phyloP scores from a whole-genome alignment of 2,329 filamentous ascomycete genomes.

The Cladophialophora bantiana region DNA sequence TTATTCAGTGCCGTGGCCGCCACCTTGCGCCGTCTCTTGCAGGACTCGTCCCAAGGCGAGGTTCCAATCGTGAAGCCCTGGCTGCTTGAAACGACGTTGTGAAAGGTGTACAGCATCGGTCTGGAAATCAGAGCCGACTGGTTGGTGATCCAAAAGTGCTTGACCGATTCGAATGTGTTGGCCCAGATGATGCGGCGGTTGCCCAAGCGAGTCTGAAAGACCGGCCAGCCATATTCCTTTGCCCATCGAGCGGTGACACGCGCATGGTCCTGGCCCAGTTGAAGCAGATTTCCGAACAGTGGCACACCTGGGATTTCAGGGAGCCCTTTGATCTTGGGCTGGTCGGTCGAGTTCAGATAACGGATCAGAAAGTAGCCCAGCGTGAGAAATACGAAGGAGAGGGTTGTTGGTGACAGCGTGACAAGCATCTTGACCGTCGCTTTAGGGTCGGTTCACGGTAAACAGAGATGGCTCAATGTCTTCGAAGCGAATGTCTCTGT shows the following conservation, averaged over 20 bases:
- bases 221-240: constrained; percentile 64
- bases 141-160: constrained; percentile 76
- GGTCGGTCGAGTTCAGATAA: constrained; percentile 60
- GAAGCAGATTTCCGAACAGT: constrained; percentile 68
- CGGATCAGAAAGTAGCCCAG: constrained; percentile 51
- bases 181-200: constrained; percentile 74
- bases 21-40: constrained; percentile 77
- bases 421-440: constrained; percentile 25
- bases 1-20: constrained; percentile 80
- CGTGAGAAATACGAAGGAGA: constrained; percentile 46
- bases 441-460: neutral
- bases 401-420: constrained; percentile 33
- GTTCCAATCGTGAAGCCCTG: constrained; percentile 85
- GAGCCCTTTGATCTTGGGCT: constrained; percentile 66
- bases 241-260: constrained; percentile 63
- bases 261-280: constrained; percentile 66
- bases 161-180: constrained; percentile 77
- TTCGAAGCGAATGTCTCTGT: neutral
- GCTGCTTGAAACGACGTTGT: constrained; percentile 76
- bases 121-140: constrained; percentile 79
- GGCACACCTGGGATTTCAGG: constrained; percentile 69
- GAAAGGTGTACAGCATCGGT: constrained; percentile 81
- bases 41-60: constrained; percentile 82
- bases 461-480: neutral
- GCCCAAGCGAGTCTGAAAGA: constrained; percentile 60